Evolutionary conservation across 1,284 basidiomycete genomes (phyloP), one percentile per base, ranked within the genome.

Genomic region (Mycosarcoma mackinlayi): DNA sequence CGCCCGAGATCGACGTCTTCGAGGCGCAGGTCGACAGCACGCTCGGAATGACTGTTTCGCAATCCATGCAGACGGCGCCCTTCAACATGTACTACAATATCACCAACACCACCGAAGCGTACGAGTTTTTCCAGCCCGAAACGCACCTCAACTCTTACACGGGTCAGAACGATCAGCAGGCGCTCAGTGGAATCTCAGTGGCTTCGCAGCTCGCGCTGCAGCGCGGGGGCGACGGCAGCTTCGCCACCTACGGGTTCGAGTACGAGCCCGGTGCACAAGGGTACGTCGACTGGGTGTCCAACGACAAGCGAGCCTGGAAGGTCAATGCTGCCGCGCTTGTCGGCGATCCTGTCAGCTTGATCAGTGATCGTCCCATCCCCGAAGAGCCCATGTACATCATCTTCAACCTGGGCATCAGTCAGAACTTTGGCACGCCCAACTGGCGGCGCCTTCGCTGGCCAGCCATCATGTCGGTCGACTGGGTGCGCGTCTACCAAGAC

Each of bases 121-220:
- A 76, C 58, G 66, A 69, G 25, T 67, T 82, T 28, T 77, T 66
- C 50, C 54, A 74, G 34, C 27, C 53, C 16, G 24, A 45, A 0
- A 57, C 65, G 27, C 50, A 74, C 28, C 48, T 78, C 40, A 79
- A 79, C 48, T 33, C 54, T 82, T 95, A 94, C 83, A 87, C 86
- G 49, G 93, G 93, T 23, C 90, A 90, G 28, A 79, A 84, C 13
- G 92, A 86, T 80, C 93, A 95, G 83, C 90, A 95, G 83, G 90
- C 78, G 6, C 69, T 77, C 31, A 75, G 68, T 25, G 75, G 66
- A 16, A 70, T 81, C 13, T 64, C 75, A 0, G 44, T 70, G 2
- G 68, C 76, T 14, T 60, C 68, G 40, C 79, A 82, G 47, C 39
- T 40, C 11, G 79, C 80, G 3, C 65, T 79, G 3, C 68, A 81